Conservation (phyloP, 805 yeast genomes). For the Candida gorgasii region DNA sequence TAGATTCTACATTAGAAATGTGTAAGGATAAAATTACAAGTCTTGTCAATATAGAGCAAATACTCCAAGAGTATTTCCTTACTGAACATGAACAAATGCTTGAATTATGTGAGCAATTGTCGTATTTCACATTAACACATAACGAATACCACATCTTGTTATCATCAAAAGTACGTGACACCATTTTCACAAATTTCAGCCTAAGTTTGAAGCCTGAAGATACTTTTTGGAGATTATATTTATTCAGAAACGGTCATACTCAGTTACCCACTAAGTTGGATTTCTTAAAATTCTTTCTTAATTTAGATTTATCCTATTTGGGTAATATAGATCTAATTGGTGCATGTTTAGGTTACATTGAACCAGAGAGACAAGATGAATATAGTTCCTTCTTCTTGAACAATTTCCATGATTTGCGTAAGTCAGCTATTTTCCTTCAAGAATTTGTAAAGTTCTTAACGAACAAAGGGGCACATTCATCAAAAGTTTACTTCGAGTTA, state of each 20-base stretch:
- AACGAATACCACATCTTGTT: constrained; percentile 7
- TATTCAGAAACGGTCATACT: constrained; percentile 2
- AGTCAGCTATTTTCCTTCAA: constrained; percentile 13
- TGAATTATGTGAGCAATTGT: constrained; percentile 8
- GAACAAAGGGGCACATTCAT: neutral
- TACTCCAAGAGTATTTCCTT: constrained; percentile 13
- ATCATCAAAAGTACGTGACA: neutral
- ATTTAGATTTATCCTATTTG: constrained; percentile 4
- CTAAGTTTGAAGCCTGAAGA: constrained; percentile 4
- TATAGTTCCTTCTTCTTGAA: neutral
- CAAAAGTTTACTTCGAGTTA: neutral
- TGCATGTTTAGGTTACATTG: constrained; percentile 2
- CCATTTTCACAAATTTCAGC: constrained; percentile 4
- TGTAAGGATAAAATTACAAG: constrained; percentile 12
- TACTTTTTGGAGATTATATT: constrained; percentile 16
- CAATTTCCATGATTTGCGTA: constrained; percentile 11
- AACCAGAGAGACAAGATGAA: neutral
- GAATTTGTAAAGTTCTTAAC: neutral
- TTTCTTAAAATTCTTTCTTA: constrained; percentile 4
- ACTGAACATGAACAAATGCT: constrained; percentile 3
- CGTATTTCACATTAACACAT: constrained; percentile 12
- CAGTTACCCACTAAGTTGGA: neutral
- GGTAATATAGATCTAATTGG: constrained; percentile 15
- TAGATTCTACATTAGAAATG: constrained; percentile 14
- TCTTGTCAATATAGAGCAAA: constrained; percentile 3